Base-by-base conservation (phyloP, 352 stramenopile species). In the Pythium brachiatum region DNA sequence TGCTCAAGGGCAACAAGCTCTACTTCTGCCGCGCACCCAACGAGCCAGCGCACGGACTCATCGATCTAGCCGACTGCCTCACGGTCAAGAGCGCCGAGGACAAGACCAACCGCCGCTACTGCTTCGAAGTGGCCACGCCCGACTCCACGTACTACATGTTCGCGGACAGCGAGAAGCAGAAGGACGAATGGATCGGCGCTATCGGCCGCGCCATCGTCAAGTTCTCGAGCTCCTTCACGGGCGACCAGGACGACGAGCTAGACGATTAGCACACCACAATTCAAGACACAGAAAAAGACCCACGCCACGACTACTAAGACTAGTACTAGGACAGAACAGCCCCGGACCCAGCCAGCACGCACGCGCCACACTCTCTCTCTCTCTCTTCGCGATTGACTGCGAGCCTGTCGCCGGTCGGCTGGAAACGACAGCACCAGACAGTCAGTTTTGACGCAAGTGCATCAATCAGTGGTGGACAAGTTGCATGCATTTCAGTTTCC, bases 181-280 rank as follows among this genome's bases (percentile, higher is more conserved):
- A 96, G 76, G 86, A 97, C 75, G 87, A 96, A 65, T 97, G 89
- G 89, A 97, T 97, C 65, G 97, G 96, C 36, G 93, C 93, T 48
- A 98, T 99, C 48, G 97, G 97, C 46, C 94, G 95, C 61, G 91
- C 96, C 25, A 99, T 99, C 78, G 97, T 99, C 65, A 96, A 97
- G 68, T 98, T 96, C 78, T 98, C 92, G 8, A 97, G 84, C 67
- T 99, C 96, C 9, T 99, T 98, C 78, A 96, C 92, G 47, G 86
- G 92, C 72, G 90, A 97, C 62, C 86, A 94, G 64, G 83, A 89
- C 62, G 84, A 92, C 64, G 81, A 93, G 47, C 53, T 67, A 57
- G 53, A 65, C 59, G 44, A 70, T 13, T 64, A 58, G 3, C 18
- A 34, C 23, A 21, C 38, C 11, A 46, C 38, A 34, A 34, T 9